Evolutionary conservation across 805 yeast genomes (phyloP), one percentile per base, ranked within the genome.

Genomic region (Teunomyces panamensis): DNA sequence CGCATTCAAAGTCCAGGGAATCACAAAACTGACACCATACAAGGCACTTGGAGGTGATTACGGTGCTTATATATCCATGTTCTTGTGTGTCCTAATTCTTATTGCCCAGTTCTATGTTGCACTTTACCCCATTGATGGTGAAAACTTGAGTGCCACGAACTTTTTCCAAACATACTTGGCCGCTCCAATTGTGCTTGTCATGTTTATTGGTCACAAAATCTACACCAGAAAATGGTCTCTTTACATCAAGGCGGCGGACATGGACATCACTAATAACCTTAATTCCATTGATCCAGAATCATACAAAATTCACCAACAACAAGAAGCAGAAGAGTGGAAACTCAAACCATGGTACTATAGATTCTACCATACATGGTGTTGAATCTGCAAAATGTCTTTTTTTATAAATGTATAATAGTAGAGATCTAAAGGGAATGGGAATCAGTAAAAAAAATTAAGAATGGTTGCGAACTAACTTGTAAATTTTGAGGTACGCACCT

Each of bases 1-100:
- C 43, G 89, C 86, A 1, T 74, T 80, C 52, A 58, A 64, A 34
- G 78, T 73, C 0, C 90, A 87, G 54, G 68, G 68, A 5, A 59
- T 73, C 50, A 48, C 56, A 9, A 61, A 65, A 6, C 69, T 64
- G 44, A 55, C 68, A 35, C 62, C 68, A 3, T 71, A 66, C 48
- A 63, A 53, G 13, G 62, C 75, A 0, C 67, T 64, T 44, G 66
- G 74, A 2, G 74, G 75, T 5, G 59, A 62, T 9, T 53, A 58
- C 24, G 75, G 75, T 3, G 69, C 75, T 1, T 58, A 61, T 47
- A 60, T 64, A 28, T 67, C 73, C 4, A 61, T 66, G 14, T 9
- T 58, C 5, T 51, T 72, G 10, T 58, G 60, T 47, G 46, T 59
- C 6, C 54, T 72, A 43, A 73, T 71, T 8, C 57, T 71, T 28